These are phyloP conservation scores for Penicillium sp. DNA, from an alignment of 2,329 filamentous ascomycete species.

Conservation along the genomic window DNA sequence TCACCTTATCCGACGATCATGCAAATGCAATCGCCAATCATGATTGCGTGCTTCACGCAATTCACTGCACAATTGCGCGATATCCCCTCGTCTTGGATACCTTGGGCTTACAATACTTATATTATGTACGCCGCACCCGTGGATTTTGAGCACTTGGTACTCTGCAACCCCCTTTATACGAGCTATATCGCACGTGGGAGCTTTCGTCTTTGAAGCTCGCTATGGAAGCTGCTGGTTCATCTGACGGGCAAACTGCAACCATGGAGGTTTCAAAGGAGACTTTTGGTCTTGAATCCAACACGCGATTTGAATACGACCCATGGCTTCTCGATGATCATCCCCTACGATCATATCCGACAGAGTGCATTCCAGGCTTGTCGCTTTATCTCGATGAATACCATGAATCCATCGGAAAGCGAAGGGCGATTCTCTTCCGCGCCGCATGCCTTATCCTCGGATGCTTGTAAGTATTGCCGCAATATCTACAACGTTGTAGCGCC, in stretches of 20 bases:
- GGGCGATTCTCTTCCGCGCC: conserved; percentile 22
- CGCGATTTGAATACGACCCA: conserved; percentile 22
- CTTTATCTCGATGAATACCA: conserved; percentile 13
- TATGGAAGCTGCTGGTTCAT: conserved; percentile 3
- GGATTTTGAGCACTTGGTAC: background rate
- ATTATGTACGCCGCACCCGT: background rate
- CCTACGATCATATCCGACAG: conserved; percentile 32
- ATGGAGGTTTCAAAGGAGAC: conserved; percentile 2
- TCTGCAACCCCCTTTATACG: background rate
- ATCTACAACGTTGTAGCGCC: background rate
- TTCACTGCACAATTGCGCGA: conserved; percentile 18
- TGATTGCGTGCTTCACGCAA: conserved; percentile 22
- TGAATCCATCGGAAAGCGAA: conserved; percentile 18
- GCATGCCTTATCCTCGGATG: conserved; percentile 27
- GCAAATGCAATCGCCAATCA: conserved; percentile 12
- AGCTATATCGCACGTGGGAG: background rate
- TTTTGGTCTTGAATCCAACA: conserved; percentile 2
- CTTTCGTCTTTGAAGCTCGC: background rate
- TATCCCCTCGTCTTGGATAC: conserved; percentile 6
- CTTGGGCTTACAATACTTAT: background rate
- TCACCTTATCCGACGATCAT: conserved; percentile 4
- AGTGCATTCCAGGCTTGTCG: conserved; percentile 30
- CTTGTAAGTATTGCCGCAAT: conserved; percentile 9
- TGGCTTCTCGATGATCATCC: conserved; percentile 36
- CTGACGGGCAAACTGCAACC: background rate